Evolutionary conservation across 2,329 filamentous ascomycete genomes (phyloP), one percentile per base, ranked within the genome.

Genomic region (Sphaceloma murrayae): DNA sequence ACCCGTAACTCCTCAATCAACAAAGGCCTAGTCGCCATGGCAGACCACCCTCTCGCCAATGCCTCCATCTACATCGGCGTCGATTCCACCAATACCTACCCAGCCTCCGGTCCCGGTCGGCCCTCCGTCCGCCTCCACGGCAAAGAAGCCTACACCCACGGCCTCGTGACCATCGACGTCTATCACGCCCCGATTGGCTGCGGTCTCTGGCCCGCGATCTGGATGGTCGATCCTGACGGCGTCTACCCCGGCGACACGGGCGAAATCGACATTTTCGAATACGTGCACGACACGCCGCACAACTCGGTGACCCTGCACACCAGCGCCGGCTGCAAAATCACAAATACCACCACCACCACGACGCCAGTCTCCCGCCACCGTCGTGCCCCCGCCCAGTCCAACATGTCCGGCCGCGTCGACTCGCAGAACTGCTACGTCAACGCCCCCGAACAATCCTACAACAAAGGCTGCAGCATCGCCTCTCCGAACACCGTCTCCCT

Each of bases 191-290:
- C 72, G 1, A 63, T 62, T 7, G 67, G 66, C 22, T 72, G 66
- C 49, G 71, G 71, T 14, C 64, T 66, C 9, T 75, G 72, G 71
- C 69, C 70, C 22, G 70, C 71, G 1, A 60, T 69, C 42, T 70
- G 64, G 64, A 54, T 65, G 40, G 50, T 60, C n/a, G 49, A 54
- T 31, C 55, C 56, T 3, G 53, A 56, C 6, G 51, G 48, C n/a
- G 48, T 49, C 7, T 67, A 63, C 63, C 64, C 64, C 2, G 42
- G 42, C 19, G 45, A 43, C 1, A 53, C 54, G n/a, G 67, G 69
- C 43, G 69, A 72, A 43, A 68, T 68, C 46, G 69, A 72, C 47
- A 69, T 71, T 43, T 53, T 72, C 29, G 69, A 72, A 51, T 66
- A 62, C 16, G 67, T 70, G 22, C 66, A 72, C 53, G 58, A 63